Evolutionary conservation across 257 asterid species (phyloP).

Genomic region (Penstemon barbatus): DNA sequence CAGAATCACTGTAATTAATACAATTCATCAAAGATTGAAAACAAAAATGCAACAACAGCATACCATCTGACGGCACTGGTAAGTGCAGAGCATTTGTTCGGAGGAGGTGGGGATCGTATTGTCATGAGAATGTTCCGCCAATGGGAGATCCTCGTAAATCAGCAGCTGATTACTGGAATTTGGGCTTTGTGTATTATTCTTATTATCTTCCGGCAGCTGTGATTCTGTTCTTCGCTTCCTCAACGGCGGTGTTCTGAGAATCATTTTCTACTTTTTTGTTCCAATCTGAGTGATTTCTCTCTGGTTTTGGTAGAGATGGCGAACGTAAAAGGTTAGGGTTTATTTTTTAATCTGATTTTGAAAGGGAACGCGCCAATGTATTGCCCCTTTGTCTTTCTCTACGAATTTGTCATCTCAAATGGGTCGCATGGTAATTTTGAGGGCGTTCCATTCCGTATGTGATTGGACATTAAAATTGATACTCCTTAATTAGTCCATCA

Average conservation of each 20-base stretch:
- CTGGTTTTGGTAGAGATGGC: constrained; percentile 3
- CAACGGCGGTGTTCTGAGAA: constrained; percentile 78
- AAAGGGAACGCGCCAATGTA: constrained; percentile 32
- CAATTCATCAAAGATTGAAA: background rate
- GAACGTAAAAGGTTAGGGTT: constrained; percentile 25
- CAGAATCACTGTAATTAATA: background rate
- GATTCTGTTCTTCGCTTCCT: constrained; percentile 79
- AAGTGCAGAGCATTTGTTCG: constrained; percentile 93
- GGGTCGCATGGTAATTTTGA: too few relatives aligned
- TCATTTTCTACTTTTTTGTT: constrained; percentile 33
- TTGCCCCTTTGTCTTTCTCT: too few relatives aligned
- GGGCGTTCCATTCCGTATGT: too few relatives aligned
- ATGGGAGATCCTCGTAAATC: constrained; percentile 68
- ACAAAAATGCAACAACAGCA: background rate
- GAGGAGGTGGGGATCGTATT: constrained; percentile 45
- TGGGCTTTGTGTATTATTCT: constrained; percentile 47
- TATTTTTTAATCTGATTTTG: constrained; percentile 19
- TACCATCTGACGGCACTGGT: constrained; percentile 99
- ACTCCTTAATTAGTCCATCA: too few relatives aligned
- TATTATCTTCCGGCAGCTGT: constrained; percentile 43
- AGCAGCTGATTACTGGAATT: constrained; percentile 55
- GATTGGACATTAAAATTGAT: too few relatives aligned
- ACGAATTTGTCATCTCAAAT: too few relatives aligned
- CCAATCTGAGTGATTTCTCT: constrained; percentile 13
- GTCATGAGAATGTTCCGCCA: constrained; percentile 55